phyloP scores from a whole-genome alignment of 73 alveolate genomes.

The Tetrahymena borealis region DNA sequence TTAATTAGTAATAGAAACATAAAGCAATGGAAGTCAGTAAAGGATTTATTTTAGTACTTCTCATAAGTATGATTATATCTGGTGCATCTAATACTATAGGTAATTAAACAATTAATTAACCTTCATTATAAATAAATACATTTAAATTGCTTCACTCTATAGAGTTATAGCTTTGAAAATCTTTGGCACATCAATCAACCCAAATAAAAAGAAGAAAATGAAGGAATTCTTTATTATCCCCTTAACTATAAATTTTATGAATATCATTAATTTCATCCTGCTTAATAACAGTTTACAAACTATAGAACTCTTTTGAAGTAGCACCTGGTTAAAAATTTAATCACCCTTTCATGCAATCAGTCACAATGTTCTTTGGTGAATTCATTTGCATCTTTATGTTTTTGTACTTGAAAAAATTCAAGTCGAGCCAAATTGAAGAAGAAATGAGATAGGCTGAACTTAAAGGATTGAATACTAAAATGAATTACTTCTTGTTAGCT shows the following conservation, averaged over 20 bases:
- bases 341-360: constrained; percentile 34
- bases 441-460: not conserved
- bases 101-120: not conserved
- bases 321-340: constrained; percentile 14
- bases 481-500: not conserved
- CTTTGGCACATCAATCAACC: no score
- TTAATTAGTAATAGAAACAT: not conserved
- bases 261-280: no score
- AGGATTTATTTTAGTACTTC: not conserved
- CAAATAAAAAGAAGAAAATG: no score
- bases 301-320: not conserved
- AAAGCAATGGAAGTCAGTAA: not conserved
- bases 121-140: no score
- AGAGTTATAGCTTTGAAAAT: no score
- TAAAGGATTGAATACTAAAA: not conserved
- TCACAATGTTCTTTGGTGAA: constrained; percentile 29
- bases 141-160: no score
- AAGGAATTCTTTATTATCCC: no score
- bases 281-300: constrained; percentile 11
- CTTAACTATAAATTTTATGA: no score
- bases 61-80: constrained; percentile 7
- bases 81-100: constrained; percentile 12
- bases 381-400: constrained; percentile 4
- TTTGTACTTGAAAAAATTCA: not conserved
- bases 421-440: not conserved